Base-by-base conservation (phyloP, 1,139 yeast species). In the Geotrichum citri-aurantii region DNA sequence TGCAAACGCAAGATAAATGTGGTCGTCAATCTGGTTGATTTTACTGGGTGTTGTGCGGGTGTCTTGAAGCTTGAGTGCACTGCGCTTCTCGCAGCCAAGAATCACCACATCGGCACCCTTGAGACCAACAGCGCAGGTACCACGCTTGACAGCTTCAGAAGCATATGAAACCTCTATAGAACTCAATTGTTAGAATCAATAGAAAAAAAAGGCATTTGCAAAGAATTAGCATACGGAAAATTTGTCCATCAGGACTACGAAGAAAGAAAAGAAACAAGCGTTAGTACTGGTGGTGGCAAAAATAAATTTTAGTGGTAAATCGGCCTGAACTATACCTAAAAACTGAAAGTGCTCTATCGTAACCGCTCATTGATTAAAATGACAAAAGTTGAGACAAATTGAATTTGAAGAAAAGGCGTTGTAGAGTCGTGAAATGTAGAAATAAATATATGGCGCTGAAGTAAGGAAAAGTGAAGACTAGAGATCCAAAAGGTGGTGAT, bases 331-430 rank as follows among this genome's bases (percentile, higher is more conserved):
- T 37, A 69, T 83, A 87, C 88, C 97, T 90, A 78, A 93, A 93
- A 74, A 93, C 95, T 62, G 98, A 92, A 70, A 93, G 83, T 62
- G 99, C 99, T 82, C 99, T 86, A 77, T 93, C 99, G 96, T 93
- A 93, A 63, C 99, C 98, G 81, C 97, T 89, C 99, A 93, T 89
- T 59, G 48, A 8, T 37, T 4, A 37, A 37, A n/a, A 37, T 14
- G 7, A 37, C 6, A 37, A 37, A 37, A n/a, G 14, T n/a, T 8
- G 14, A 37, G 19, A 37, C 8, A 37, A 37, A 37, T 37, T n/a
- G 17, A 37, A 37, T 14, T n/a, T 37, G 19, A 37, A 7, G 7
- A 37, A 8, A n/a, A 17, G n/a, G 5, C 17, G 44, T n/a, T 37
- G 17, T 14, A 37, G 44, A 37, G 21, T 37, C n/a, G 17, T 12